Percentiles rank a stretch among this genome's conserved stretches.
Conservation (phyloP, 768 basidiomycete genomes). For the Leccinum variicolor region DNA sequence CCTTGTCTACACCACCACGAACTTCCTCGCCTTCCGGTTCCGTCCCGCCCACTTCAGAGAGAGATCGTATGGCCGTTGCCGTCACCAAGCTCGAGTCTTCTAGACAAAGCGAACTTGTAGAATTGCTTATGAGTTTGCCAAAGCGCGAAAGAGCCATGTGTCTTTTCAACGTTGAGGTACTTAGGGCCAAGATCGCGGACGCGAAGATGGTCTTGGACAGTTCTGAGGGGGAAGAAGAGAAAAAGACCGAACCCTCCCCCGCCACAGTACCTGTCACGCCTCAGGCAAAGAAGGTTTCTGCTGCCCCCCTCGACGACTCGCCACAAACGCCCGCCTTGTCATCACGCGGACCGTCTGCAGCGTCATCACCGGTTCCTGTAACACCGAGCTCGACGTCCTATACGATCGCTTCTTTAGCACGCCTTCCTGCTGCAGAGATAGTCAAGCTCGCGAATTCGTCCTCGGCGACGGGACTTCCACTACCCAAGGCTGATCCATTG, state of each 20-base stretch:
- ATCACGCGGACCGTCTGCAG: slow-evolving; percentile 68
- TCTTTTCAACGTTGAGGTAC: slow-evolving; percentile 80
- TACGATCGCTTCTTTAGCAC: slow-evolving; percentile 69
- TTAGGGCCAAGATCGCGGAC: slow-evolving; percentile 74
- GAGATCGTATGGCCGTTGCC: slow-evolving; percentile 68
- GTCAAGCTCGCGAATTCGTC: slow-evolving; percentile 58
- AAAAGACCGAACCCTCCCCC: slow-evolving; percentile 22
- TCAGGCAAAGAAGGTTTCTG: slow-evolving; percentile 52
- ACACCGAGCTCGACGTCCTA: slow-evolving; percentile 51
- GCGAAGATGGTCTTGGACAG: slow-evolving; percentile 80
- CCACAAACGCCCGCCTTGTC: slow-evolving; percentile 78
- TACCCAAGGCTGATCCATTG: slow-evolving; percentile 68
- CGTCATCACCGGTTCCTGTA: slow-evolving; percentile 64
- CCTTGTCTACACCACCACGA: slow-evolving; percentile 77
- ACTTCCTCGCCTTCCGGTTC: slow-evolving; percentile 75
- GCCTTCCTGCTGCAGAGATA: slow-evolving; percentile 73
- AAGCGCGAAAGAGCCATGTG: slow-evolving; percentile 91
- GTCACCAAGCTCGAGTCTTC: slow-evolving; percentile 60
- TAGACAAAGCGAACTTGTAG: slow-evolving; percentile 63
- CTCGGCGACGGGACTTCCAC: slow-evolving; percentile 45
- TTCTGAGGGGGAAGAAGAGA: slow-evolving; percentile 54
- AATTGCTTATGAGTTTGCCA: slow-evolving; percentile 79
- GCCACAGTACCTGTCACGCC: slow-evolving; percentile 54
- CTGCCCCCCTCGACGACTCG: slow-evolving; percentile 41
- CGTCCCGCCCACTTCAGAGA: slow-evolving; percentile 62